Conservation (phyloP, 371 early-diverging fungal genomes). For the Mortierella sp. region DNA sequence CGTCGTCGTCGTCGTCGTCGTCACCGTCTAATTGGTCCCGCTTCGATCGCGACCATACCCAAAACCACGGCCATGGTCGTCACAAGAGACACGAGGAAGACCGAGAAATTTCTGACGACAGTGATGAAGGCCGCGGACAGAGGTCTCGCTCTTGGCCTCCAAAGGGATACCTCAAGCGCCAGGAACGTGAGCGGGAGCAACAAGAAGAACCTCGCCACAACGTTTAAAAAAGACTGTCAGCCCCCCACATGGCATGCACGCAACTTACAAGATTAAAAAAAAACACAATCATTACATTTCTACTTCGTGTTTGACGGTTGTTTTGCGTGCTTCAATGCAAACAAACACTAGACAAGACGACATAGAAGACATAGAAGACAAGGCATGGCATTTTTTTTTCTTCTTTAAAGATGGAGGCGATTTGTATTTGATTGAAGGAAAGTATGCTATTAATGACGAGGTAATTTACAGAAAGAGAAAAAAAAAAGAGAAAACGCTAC, state of each 20-base stretch:
- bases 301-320: too few species aligned
- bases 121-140: too few species aligned
- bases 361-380: neutral
- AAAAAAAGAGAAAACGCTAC: neutral
- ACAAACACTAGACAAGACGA: too few species aligned
- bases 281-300: too few species aligned
- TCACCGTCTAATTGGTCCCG: neutral
- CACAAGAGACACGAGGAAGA: neutral
- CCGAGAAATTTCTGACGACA: neutral
- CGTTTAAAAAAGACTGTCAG: neutral
- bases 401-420: neutral
- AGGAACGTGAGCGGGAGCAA: slow-evolving; percentile 4
- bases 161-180: slow-evolving; percentile 7
- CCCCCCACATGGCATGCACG: neutral
- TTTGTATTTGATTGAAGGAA: neutral
- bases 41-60: neutral
- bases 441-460: neutral
- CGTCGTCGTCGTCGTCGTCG: neutral
- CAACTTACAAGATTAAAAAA: too few species aligned
- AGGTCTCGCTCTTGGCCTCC: slow-evolving; percentile 17
- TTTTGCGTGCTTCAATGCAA: too few species aligned
- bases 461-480: slow-evolving; percentile 3
- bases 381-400: neutral
- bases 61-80: neutral
- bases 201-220: slow-evolving; percentile 1